Conservation (phyloP, 169 alveolate genomes). For the Plasmodium sp. region DNA sequence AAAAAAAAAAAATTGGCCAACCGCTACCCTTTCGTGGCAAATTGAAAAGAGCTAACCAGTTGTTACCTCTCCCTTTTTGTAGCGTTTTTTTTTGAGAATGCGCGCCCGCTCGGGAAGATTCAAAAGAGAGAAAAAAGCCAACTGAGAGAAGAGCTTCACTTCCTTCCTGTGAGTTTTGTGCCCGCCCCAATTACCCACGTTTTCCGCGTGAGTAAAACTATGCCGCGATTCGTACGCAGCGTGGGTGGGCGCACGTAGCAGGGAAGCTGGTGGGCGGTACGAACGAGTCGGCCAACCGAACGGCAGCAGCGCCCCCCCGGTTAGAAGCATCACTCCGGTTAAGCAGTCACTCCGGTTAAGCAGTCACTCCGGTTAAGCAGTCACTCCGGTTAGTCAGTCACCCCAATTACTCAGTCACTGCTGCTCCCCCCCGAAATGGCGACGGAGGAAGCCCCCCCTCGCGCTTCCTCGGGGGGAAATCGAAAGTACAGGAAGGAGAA, state of each 20-base stretch:
- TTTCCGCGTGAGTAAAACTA: not conserved
- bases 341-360: not conserved
- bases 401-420: not conserved
- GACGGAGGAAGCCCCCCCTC: not conserved
- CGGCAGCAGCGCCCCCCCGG: not conserved
- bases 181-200: not conserved
- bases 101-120: not conserved
- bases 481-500: constrained; percentile 96
- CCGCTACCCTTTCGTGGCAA: not conserved
- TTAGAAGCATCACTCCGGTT: not conserved
- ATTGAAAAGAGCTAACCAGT: not conserved
- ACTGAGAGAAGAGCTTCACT: not conserved
- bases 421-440: not conserved
- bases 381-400: not conserved
- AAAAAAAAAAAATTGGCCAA: no score
- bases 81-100: not conserved
- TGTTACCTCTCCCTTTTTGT: not conserved
- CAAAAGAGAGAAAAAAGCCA: not conserved
- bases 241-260: not conserved
- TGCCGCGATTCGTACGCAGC: not conserved
- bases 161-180: not conserved
- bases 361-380: not conserved
- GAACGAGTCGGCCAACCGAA: not conserved
- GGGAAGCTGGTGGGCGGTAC: not conserved
- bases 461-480: constrained; percentile 68